Base-by-base conservation (phyloP, 2,329 filamentous ascomycete genomes). In the Beauveria pseudobassiana region DNA sequence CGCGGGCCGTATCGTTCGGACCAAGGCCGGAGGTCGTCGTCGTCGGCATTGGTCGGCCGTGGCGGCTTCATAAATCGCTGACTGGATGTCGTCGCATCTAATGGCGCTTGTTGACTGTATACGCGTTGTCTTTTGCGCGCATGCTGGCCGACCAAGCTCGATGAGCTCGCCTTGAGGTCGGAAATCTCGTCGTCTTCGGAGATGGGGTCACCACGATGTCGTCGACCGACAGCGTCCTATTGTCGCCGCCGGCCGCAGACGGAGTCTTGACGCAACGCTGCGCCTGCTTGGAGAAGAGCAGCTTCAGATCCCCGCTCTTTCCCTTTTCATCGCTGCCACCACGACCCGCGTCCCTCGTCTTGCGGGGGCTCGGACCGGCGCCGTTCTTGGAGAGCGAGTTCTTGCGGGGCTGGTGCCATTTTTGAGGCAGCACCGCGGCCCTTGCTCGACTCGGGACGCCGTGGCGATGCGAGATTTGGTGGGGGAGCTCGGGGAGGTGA, bases 1-100 rank as follows among this genome's bases (percentile, higher is more conserved):
- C 73, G 69, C 0, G 93, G 93, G 2, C 84, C 87, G 73, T 91
- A 98, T 67, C 87, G 85, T 67, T 97, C 93, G 18, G 89, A 89
- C 93, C 93, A 98, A 3, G 93, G 92, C 58, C 88, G 83, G 54
- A 80, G 75, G 66, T 91, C 87, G 42, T 84, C 79, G 54, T 79
- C 76, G 7, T 68, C 46, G 3, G 69, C 57, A 18, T 68, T 68
- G 14, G 66, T 57, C 16, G 72, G 72, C 28, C 70, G 69, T 9
- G 75, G 68, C 14, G 78, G 82, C 63, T 73, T 78, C 26, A 84
- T 69, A 63, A 86, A 87, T 63, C 75, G 79, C 66, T 83, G 82
- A 65, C 81, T 83, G 28, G 76, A 73, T 30, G 64, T 71, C 3
- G 70, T 65, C 0, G 65, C 57, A 28, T 72, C 67, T 5, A 65